Evolutionary conservation across 768 basidiomycete genomes (phyloP).

Genomic region (Suillus spraguei): DNA sequence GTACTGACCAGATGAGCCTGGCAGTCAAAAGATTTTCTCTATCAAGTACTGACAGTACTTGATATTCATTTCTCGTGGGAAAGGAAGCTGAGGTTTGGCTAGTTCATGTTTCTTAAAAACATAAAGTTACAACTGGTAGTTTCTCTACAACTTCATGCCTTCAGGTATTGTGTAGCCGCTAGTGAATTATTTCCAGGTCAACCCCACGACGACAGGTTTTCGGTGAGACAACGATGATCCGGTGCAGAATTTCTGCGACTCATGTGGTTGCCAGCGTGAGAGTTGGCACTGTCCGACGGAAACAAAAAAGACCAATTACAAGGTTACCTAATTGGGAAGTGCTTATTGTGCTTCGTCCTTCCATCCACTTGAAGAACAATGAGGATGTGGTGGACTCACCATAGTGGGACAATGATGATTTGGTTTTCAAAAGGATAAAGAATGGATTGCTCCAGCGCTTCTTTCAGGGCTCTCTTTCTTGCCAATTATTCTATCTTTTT

Average conservation of each 20-base stretch:
- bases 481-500: constrained; percentile 10
- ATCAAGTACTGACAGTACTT: too few species aligned
- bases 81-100: too few species aligned
- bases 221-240: neutral
- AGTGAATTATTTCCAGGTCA: neutral
- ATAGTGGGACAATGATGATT: constrained; percentile 15
- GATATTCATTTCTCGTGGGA: too few species aligned
- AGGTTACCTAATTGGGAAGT: constrained; percentile 21
- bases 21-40: too few species aligned
- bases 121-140: too few species aligned
- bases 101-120: too few species aligned
- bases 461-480: constrained; percentile 18
- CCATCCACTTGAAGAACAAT: constrained; percentile 30
- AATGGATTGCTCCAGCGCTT: constrained; percentile 9
- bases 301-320: constrained; percentile 2
- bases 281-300: too few species aligned
- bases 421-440: constrained; percentile 27
- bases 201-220: neutral
- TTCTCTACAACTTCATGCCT: neutral
- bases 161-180: neutral
- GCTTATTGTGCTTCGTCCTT: constrained; percentile 28
- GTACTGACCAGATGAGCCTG: too few species aligned
- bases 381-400: constrained; percentile 12
- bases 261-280: neutral
- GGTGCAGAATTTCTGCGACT: neutral